Percentiles rank a stretch among this genome's conserved stretches.
Conservation (phyloP, 2,329 filamentous ascomycete genomes). For the Meredithiella fracta region DNA sequence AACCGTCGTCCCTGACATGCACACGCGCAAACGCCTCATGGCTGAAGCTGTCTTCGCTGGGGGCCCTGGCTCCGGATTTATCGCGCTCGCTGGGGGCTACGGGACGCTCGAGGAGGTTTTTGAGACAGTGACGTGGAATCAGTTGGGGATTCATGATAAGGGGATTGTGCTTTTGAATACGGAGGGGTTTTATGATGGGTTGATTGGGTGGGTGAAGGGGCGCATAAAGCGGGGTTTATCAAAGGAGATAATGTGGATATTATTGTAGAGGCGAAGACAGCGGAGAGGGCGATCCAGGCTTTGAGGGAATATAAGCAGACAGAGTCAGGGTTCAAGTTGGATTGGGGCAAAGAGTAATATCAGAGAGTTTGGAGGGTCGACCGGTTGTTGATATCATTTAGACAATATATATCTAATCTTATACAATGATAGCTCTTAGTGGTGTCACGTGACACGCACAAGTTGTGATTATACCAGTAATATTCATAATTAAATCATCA, state of each 20-base stretch:
- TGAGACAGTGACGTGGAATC: constrained; percentile 86
- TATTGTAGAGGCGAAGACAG: constrained; percentile 55
- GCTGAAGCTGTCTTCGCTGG: constrained; percentile 69
- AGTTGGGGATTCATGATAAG: constrained; percentile 74
- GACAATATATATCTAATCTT: not conserved
- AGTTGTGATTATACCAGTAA: constrained; percentile 1
- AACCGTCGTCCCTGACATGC: constrained; percentile 88
- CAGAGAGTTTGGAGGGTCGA: too few relatives aligned
- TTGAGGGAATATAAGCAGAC: constrained; percentile 62
- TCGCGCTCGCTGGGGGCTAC: constrained; percentile 77
- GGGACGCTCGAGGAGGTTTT: constrained; percentile 94
- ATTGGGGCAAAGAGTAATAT: constrained; percentile 57
- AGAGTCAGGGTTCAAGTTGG: constrained; percentile 58
- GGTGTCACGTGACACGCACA: not conserved
- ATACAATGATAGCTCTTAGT: not conserved
- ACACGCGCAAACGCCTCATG: constrained; percentile 90
- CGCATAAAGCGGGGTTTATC: constrained; percentile 65
- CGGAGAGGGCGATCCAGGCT: constrained; percentile 54
- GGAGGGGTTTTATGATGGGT: constrained; percentile 79
- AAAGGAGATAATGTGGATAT: constrained; percentile 54
- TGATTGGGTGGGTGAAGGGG: constrained; percentile 66
- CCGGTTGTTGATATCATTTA: not conserved
- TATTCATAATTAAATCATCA: not conserved
- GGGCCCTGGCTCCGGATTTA: constrained; percentile 71
- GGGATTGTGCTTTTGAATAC: constrained; percentile 75